Percentiles rank a stretch among this genome's conserved stretches.
phyloP scores from a whole-genome alignment of 768 basidiomycete genomes.

The Lactarius deliciosus region DNA sequence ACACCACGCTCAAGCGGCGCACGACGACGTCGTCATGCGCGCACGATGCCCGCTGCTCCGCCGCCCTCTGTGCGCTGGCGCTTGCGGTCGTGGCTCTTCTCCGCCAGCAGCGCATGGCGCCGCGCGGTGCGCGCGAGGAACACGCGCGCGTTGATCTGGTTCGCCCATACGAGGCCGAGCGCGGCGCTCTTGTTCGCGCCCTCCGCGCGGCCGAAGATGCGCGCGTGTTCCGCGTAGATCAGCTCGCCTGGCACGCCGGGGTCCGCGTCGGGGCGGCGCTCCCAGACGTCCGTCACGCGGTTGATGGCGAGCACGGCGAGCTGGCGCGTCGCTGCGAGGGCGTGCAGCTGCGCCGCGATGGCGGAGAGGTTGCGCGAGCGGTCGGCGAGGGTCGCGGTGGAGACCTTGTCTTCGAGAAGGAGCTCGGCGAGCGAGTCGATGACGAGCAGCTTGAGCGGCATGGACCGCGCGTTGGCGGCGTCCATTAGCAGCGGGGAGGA shows the following conservation, averaged over 20 bases:
- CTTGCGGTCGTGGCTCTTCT: constrained; percentile 35
- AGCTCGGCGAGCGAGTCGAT: constrained; percentile 89
- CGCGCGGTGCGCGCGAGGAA: constrained; percentile 79
- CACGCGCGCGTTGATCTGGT: constrained; percentile 83
- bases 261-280: constrained; percentile 33
- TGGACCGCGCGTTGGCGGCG: constrained; percentile 36
- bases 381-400: constrained; percentile 61
- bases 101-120: constrained; percentile 52
- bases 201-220: constrained; percentile 71
- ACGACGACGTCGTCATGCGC: constrained; percentile 51
- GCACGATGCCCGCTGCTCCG: constrained; percentile 26
- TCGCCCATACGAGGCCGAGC: constrained; percentile 91
- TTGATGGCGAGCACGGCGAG: constrained; percentile 85
- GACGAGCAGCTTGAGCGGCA: constrained; percentile 75
- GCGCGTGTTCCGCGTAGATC: constrained; percentile 68
- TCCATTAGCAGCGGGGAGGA: constrained; percentile 54
- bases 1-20: constrained; percentile 73
- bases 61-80: constrained; percentile 32
- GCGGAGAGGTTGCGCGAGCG: constrained; percentile 69
- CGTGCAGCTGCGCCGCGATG: constrained; percentile 69
- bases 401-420: constrained; percentile 65
- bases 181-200: constrained; percentile 73
- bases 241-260: constrained; percentile 41
- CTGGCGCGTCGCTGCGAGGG: constrained; percentile 58
- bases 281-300: constrained; percentile 82